Evolutionary conservation across 2,329 filamentous ascomycete genomes (phyloP), one percentile per base, ranked within the genome.

Genomic region (Cryphonectria nitschkei): DNA sequence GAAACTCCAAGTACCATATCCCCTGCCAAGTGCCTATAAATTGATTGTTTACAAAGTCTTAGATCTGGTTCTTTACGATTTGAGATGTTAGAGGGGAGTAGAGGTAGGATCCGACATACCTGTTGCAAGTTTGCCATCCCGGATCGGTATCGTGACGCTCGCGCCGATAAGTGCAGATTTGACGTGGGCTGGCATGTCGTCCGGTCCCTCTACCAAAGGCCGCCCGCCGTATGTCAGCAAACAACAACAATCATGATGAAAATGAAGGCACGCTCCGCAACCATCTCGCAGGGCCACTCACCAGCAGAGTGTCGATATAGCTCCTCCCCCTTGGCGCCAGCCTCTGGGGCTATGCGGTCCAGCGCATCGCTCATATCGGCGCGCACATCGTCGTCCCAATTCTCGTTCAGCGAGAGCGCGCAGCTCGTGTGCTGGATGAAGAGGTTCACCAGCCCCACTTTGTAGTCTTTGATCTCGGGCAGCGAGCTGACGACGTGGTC

Each of bases 121-220:
- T 82, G 86, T 77, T 78, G 88, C 90, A 79, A 98, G 80, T 76
- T 88, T 90, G 54, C 96, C 96, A 77, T 98, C 90, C 72, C 88
- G 92, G 80, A 99, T 98, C 1, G 96, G 96, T 71, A 99, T 92
- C 7, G 91, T 95, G 2, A 98, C 90, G 75, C 92, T 97, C 4
- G 95, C 93, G 19, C 96, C 96, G 41, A 98, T 87, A 65, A 99
- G 83, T 0, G 94, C 92, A 70, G 91, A 94, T 83, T 99, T 99
- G 80, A 99, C 92, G 81, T 99, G 96, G 34, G 93, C 92, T 52
- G 96, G 96, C 94, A 98, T 98, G 81, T 98, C 96, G 83, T 99
- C 96, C 67, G 84, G 81, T 0, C 96, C 96, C 85, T 97, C 96
- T 0, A 92, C 39, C 32, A 60, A 26, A n/a, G 29, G 9, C n/a